phyloP scores from a whole-genome alignment of 2,329 filamentous ascomycete genomes.

The Cercospora sp. region DNA sequence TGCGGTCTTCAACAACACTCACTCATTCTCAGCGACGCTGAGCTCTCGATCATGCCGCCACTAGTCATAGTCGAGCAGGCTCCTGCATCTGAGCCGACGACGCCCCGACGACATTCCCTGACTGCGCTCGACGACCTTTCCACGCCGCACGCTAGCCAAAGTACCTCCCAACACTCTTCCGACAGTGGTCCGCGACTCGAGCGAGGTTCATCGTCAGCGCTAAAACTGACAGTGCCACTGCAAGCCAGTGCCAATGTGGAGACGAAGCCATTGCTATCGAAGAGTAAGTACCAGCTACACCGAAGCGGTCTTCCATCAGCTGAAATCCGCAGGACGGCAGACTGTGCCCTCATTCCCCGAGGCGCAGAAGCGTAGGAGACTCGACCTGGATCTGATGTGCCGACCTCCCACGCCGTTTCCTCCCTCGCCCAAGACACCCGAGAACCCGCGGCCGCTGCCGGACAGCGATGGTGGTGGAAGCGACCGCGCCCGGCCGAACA shows the following conservation, averaged over 20 bases:
- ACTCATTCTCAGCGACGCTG: neutral
- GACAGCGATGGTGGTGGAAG: neutral
- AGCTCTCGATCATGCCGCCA: neutral
- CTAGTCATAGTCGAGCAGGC: neutral
- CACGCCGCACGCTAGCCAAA: neutral
- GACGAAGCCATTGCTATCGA: neutral
- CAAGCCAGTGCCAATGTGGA: neutral
- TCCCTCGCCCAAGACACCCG: neutral
- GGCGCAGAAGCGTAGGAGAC: neutral
- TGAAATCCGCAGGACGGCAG: neutral
- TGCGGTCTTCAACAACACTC: neutral
- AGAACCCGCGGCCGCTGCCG: neutral
- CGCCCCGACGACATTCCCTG: neutral
- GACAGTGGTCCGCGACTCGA: neutral
- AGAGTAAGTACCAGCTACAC: neutral
- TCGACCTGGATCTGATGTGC: neutral
- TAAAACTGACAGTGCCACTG: neutral
- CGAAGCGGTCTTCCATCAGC: neutral
- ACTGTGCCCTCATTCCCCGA: neutral
- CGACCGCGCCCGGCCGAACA: neutral
- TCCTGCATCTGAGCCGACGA: neutral
- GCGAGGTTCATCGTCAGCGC: neutral
- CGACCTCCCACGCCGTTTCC: neutral
- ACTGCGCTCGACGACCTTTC: neutral
- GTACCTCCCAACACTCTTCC: neutral